Base-by-base conservation (phyloP, 768 basidiomycete species). In the Kwoniella botswanensis region DNA sequence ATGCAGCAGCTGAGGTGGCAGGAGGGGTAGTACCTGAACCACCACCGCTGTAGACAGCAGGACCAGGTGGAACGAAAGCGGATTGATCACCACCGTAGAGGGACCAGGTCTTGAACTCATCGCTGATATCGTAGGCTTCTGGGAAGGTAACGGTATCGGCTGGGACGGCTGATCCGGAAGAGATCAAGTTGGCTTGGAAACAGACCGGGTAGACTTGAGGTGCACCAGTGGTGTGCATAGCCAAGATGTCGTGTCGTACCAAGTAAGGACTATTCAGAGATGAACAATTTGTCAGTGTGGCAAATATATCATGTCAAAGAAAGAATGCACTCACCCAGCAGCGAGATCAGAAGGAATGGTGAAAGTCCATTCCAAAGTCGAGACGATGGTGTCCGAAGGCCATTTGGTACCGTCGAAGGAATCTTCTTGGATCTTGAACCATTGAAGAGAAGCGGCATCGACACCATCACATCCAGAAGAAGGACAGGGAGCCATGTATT, bases 181-280 rank as follows among this genome's bases (percentile, higher is more conserved):
- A 69, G 13, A 57, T 66, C 41, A 69, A 54, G 55, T 68, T 65
- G 63, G 63, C 58, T 24, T 73, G 68, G 67, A 73, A 69, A 64
- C 67, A 68, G 52, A 61, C 43, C 35, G 72, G 72, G 68, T 73
- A 73, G 42, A 73, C 67, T 54, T 73, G 72, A 43, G 72, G 72
- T 12, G 21, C 63, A 46, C 72, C 72, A 41, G 58, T 55, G 42
- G 72, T 50, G 68, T 73, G 72, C 72, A 73, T 73, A 41, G 72
- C 72, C 35, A 70, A 18, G 29, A 73, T 55, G 35, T 73, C 72
- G 55, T 73, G 72, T 55, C 72, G 52, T 22, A 72, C 60, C 22
- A 72, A 62, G 67, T 72, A 72, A 17, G 67, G 50, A 52, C 67
- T 66, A 9, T 43, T 9, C 6, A 11, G 2, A n/a, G 15, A 62